A percentile compares a stretch with the other conserved stretches of the same genome.
Evolutionary conservation across 2,329 filamentous ascomycete species (phyloP).

Genomic region (Teratosphaeria nubilosa): DNA sequence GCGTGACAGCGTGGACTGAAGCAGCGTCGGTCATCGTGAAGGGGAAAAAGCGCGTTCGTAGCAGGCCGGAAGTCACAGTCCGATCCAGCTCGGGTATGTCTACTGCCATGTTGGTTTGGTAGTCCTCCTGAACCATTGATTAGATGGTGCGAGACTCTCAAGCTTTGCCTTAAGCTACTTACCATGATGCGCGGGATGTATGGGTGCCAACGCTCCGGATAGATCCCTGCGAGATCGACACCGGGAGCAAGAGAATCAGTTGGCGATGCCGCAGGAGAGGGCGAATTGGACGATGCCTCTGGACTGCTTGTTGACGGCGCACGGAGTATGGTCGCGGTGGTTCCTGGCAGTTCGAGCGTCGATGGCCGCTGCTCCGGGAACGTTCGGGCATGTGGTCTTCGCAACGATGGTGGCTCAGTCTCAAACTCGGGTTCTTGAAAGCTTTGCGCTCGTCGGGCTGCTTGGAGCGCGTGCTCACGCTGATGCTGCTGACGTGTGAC

Average conservation of each 20-base stretch:
- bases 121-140: constrained; percentile 17
- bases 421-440: constrained; percentile 3
- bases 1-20: constrained; percentile 32
- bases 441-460: constrained; percentile 13
- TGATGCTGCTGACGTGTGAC: constrained; percentile 24
- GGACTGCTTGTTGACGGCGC: constrained; percentile 14
- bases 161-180: neutral
- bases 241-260: constrained; percentile 10
- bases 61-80: constrained; percentile 22
- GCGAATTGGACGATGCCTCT: constrained; percentile 11
- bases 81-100: constrained; percentile 35
- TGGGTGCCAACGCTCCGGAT: constrained; percentile 29
- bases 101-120: constrained; percentile 28
- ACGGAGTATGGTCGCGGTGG: neutral
- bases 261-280: constrained; percentile 13
- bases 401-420: neutral
- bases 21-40: constrained; percentile 32
- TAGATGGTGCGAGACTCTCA: neutral
- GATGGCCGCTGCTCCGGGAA: constrained; percentile 11
- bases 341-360: constrained; percentile 6
- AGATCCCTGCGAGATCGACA: constrained; percentile 23
- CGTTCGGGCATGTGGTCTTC: constrained; percentile 1
- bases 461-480: constrained; percentile 15
- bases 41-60: constrained; percentile 32
- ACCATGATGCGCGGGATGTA: constrained; percentile 25